These are phyloP conservation scores for Eucalyptus coolabah DNA, from an alignment of 345 rosid species.

Conservation along the genomic window DNA sequence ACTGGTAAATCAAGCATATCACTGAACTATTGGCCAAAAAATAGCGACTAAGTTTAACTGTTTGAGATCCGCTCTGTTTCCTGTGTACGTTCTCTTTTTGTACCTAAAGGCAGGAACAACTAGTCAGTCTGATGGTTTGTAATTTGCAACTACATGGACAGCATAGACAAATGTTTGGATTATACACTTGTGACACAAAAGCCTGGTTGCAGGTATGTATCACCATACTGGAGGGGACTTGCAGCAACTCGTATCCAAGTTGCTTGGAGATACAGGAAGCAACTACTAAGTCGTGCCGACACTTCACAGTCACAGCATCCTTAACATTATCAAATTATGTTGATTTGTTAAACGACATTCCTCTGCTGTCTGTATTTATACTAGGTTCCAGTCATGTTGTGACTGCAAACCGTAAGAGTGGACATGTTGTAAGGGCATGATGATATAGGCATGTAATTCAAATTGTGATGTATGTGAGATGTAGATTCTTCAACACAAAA, in stretches of 20 bases:
- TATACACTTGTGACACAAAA: not conserved
- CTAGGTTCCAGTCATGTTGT: not conserved
- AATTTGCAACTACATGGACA: not conserved
- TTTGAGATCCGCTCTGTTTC: not conserved
- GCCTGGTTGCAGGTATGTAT: conserved; percentile 44
- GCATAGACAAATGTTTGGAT: not conserved
- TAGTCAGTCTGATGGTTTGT: not conserved
- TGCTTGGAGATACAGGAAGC: conserved; percentile 71
- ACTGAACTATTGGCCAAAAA: not conserved
- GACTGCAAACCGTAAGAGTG: not conserved
- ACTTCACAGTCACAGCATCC: not conserved
- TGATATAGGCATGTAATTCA: not conserved
- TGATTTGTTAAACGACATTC: not conserved
- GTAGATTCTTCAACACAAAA: not conserved
- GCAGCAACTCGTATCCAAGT: conserved; percentile 69
- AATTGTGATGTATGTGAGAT: not conserved
- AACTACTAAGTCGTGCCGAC: conserved; percentile 15
- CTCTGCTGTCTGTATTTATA: not conserved
- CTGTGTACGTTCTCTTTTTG: not conserved
- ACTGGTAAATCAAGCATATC: not conserved
- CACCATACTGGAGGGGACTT: conserved; percentile 60
- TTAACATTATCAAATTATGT: not conserved
- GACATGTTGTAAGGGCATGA: not conserved
- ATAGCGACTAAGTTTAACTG: not conserved
- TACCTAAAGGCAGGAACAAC: not conserved